Conservation (phyloP, 169 alveolate species). For the Plasmodium blacklocki region DNA sequence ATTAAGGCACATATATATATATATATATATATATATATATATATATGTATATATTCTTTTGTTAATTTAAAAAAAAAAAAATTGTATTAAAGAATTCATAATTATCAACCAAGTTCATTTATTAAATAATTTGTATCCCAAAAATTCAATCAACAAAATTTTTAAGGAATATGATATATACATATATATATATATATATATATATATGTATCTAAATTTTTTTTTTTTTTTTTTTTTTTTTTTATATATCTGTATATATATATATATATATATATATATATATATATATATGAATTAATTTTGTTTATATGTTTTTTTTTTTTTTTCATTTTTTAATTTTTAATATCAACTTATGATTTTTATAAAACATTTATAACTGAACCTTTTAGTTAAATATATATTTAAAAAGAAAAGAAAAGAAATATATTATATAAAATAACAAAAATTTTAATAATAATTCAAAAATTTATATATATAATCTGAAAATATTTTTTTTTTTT, state of each 20-base stretch:
- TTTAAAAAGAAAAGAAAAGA: background rate
- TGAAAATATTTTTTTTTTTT: background rate
- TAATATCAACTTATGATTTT: constrained; percentile 47
- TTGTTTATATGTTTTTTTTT: constrained; percentile 28
- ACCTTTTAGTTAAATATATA: constrained; percentile 4
- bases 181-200: background rate
- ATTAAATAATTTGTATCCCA: background rate
- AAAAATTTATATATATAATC: background rate
- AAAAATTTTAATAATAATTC: no score
- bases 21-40: constrained; percentile 2
- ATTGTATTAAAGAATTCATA: background rate
- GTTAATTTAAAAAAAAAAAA: background rate
- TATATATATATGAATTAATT: background rate
- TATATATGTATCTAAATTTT: no score
- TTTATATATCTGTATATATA: background rate
- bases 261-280: background rate
- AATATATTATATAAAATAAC: background rate
- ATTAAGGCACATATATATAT: background rate
- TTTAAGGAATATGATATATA: no score
- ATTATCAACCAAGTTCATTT: constrained; percentile 1
- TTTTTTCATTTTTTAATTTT: constrained; percentile 35
- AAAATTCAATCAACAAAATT: no score
- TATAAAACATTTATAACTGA: constrained; percentile 46
- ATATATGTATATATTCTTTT: constrained; percentile 5
- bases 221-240: background rate